Percentiles rank a stretch among this genome's conserved stretches.
These are phyloP conservation scores for Pseudozyma hubeiensis DNA, from an alignment of 1,284 basidiomycete species.

Conservation along the genomic window DNA sequence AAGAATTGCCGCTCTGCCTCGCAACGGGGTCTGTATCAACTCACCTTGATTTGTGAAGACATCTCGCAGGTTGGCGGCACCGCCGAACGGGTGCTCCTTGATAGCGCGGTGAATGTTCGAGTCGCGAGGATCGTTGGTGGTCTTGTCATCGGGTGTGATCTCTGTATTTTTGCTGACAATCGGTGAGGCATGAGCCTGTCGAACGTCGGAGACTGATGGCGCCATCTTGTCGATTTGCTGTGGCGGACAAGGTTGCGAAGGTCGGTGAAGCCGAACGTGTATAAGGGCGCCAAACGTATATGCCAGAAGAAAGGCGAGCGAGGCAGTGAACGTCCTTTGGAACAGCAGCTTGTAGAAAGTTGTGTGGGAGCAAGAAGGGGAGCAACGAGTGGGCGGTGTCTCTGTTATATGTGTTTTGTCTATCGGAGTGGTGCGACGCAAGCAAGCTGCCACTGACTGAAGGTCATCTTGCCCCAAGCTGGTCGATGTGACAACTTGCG, in stretches of 20 bases:
- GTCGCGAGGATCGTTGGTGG: conserved; percentile 48
- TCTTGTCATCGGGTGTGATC: conserved; percentile 56
- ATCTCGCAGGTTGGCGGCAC: conserved; percentile 60
- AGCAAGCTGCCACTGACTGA: no score
- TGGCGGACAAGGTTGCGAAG: background rate
- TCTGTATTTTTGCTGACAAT: conserved; percentile 28
- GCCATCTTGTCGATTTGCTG: conserved; percentile 15
- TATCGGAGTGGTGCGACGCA: no score
- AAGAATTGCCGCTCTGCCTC: background rate
- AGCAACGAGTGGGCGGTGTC: no score
- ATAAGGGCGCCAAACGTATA: background rate
- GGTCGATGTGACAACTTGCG: no score
- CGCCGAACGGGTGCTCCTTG: conserved; percentile 51
- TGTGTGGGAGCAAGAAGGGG: background rate
- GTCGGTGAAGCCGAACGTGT: background rate
- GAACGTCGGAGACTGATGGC: conserved; percentile 19
- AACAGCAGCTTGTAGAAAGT: conserved; percentile 1
- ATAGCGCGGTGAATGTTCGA: conserved; percentile 54
- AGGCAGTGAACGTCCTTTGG: conserved; percentile 1
- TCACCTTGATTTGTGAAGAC: conserved; percentile 64
- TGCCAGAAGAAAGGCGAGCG: conserved; percentile 8
- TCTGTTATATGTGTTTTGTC: no score
- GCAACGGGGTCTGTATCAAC: conserved; percentile 16
- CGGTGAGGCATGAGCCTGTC: conserved; percentile 4
- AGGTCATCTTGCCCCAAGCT: no score